These are phyloP conservation scores for Gossypium australe DNA, from an alignment of 345 rosid genomes.

Conservation along the genomic window DNA sequence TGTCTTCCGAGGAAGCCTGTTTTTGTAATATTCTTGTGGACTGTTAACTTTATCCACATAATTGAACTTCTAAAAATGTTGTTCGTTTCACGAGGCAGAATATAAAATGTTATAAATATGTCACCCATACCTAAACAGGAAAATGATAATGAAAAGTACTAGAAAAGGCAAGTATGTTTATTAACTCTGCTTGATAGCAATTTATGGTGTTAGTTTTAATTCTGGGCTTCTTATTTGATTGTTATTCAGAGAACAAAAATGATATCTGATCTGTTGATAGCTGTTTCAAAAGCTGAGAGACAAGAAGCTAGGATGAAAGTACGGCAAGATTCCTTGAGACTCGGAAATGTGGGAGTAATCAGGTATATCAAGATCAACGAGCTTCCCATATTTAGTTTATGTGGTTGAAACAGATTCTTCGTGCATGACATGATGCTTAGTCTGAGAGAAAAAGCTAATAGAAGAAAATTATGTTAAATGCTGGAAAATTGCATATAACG, in stretches of 20 bases:
- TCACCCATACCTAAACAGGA: neutral
- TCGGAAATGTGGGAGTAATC: constrained; percentile 94
- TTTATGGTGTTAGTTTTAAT: neutral
- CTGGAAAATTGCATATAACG: neutral
- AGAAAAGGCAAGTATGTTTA: neutral
- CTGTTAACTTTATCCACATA: neutral
- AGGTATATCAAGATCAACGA: constrained; percentile 43
- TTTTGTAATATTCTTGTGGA: neutral
- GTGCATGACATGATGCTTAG: neutral
- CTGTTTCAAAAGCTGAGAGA: constrained; percentile 95
- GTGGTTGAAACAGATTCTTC: neutral
- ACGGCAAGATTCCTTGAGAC: constrained; percentile 90
- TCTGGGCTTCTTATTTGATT: constrained; percentile 14
- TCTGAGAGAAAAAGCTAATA: neutral
- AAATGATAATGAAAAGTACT: neutral
- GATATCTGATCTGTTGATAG: constrained; percentile 87
- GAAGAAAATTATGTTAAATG: neutral
- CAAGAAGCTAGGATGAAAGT: constrained; percentile 97
- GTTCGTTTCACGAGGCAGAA: neutral
- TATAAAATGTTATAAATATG: neutral
- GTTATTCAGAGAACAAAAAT: constrained; percentile 77
- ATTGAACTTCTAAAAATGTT: neutral
- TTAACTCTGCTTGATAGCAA: neutral
- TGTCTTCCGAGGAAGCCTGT: neutral
- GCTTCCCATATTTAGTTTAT: neutral